Percentiles rank a stretch among this genome's conserved stretches.
Evolutionary conservation across 495 filamentous ascomycete genomes (phyloP).

Genomic region (Aspergillus homomorphus): DNA sequence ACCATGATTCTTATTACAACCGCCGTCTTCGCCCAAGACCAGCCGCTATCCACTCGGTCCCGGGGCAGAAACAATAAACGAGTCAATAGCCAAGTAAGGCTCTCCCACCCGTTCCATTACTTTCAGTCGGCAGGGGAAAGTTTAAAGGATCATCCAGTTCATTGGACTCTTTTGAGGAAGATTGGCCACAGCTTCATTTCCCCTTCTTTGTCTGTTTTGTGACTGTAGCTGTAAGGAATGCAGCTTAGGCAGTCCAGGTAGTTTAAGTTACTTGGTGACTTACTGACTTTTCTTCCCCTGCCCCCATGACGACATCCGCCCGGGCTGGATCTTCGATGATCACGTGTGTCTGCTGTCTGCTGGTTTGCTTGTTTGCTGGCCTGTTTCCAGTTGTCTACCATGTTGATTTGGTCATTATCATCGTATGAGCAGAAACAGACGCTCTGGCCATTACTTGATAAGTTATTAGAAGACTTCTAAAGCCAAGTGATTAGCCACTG

Average conservation of each 20-base stretch:
- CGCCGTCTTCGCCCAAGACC: constrained; percentile 1
- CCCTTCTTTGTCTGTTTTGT: background rate
- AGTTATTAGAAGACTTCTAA: background rate
- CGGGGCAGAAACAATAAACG: constrained; percentile 12
- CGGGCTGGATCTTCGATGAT: background rate
- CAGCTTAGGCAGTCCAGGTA: too few species aligned
- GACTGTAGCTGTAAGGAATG: background rate
- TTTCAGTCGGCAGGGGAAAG: background rate
- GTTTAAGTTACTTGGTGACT: too few species aligned
- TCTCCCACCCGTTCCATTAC: constrained; percentile 1
- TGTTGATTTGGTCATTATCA: too few species aligned
- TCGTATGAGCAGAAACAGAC: too few species aligned
- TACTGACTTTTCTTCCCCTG: background rate
- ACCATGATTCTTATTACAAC: constrained; percentile 1
- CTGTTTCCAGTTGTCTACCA: too few species aligned
- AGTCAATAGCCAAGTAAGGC: constrained; percentile 22
- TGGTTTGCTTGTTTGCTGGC: background rate
- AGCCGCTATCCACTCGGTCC: constrained; percentile 8
- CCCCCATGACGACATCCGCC: background rate
- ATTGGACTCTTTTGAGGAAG: background rate
- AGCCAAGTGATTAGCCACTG: background rate
- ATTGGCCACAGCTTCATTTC: background rate
- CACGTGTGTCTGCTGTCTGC: background rate
- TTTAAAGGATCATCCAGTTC: background rate
- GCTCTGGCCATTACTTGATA: too few species aligned